phyloP scores from a whole-genome alignment of 306 rosid species.

The Corylus heterophylla region DNA sequence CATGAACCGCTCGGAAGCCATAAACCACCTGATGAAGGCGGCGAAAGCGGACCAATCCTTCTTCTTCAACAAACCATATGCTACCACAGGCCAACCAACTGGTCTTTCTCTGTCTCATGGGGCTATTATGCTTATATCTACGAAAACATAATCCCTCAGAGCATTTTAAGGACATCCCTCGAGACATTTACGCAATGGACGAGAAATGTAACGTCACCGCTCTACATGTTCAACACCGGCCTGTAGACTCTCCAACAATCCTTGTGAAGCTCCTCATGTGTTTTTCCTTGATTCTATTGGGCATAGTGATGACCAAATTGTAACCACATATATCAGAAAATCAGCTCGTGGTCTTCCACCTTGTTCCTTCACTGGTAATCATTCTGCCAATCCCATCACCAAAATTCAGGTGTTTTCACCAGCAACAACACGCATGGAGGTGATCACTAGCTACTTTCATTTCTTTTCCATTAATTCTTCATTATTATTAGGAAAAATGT shows the following conservation, averaged over 20 bases:
- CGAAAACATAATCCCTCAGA: constrained; percentile 37
- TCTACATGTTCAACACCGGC: constrained; percentile 46
- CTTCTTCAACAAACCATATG: constrained; percentile 56
- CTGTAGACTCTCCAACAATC: constrained; percentile 29
- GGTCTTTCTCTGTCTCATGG: constrained; percentile 57
- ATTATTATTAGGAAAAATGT: no score
- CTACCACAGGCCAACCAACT: constrained; percentile 41
- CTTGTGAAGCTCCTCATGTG: constrained; percentile 51
- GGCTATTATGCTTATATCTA: constrained; percentile 54
- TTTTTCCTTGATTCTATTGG: constrained; percentile 36
- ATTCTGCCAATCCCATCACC: constrained; percentile 41
- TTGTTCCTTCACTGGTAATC: constrained; percentile 39
- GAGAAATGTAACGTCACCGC: constrained; percentile 17
- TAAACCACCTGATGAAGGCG: constrained; percentile 39
- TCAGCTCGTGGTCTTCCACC: constrained; percentile 27
- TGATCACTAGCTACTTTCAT: not conserved
- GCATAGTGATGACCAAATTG: not conserved
- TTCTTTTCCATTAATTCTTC: no score
- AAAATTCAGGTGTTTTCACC: constrained; percentile 41
- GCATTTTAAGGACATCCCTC: constrained; percentile 36
- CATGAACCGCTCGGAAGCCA: constrained; percentile 40
- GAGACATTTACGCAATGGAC: constrained; percentile 48
- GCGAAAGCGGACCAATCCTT: constrained; percentile 35
- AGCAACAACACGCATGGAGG: constrained; percentile 27
- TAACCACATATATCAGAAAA: constrained; percentile 33